Conservation (phyloP, 78 protist genomes). For the Dictyostelium purpureum region DNA sequence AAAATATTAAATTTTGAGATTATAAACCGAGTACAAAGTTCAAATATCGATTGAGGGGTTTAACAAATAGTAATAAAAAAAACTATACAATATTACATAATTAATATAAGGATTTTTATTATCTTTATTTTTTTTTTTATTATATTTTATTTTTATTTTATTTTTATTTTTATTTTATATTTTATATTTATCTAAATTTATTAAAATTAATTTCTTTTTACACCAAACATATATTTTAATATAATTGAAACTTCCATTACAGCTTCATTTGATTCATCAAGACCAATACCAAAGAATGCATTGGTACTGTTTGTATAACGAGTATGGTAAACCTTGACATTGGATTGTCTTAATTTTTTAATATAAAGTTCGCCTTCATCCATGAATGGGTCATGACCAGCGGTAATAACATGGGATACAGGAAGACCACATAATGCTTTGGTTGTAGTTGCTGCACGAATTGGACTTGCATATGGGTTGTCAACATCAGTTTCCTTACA, state of each 20-base stretch:
- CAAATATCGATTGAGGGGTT: no score
- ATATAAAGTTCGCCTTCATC: constrained; percentile 76
- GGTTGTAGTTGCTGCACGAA: constrained; percentile 43
- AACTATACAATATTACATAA: no score
- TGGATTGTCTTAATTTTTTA: constrained; percentile 40
- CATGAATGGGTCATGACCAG: constrained; percentile 71
- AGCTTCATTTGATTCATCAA: constrained; percentile 77
- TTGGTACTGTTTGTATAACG: constrained; percentile 74
- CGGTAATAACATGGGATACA: constrained; percentile 40
- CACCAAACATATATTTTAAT: constrained; percentile 68
- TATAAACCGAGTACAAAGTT: no score
- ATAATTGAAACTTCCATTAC: constrained; percentile 69
- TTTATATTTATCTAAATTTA: no score
- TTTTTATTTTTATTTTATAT: no score
- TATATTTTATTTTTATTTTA: no score
- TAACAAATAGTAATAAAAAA: no score
- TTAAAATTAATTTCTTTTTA: no score
- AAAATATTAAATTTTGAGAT: no score
- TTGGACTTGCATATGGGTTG: constrained; percentile 58
- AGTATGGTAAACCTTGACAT: constrained; percentile 48
- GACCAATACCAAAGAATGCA: constrained; percentile 72
- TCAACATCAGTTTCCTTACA: constrained; percentile 41
- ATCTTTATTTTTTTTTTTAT: no score
- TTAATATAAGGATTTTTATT: no score
- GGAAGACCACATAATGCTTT: constrained; percentile 56